Evolutionary conservation across 1,284 basidiomycete species (phyloP).

Genomic region (Trichosporon faecale): DNA sequence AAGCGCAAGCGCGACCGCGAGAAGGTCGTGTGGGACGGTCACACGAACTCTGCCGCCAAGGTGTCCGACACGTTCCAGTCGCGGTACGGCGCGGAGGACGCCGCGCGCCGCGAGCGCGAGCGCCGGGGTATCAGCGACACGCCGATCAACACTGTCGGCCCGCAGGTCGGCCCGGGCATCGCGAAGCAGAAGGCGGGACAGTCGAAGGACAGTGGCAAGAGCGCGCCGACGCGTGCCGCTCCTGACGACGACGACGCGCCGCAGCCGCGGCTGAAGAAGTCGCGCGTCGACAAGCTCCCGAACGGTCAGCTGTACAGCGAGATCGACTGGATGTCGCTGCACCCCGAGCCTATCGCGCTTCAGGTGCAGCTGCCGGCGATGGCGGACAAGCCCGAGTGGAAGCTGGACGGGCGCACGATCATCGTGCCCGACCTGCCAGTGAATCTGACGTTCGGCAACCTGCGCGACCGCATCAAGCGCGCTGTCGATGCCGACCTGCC

Average conservation of each 20-base stretch:
- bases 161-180: conserved; percentile 38
- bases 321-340: conserved; percentile 77
- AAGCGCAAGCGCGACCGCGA: conserved; percentile 76
- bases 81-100: conserved; percentile 87
- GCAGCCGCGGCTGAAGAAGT: conserved; percentile 17
- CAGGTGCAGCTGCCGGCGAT: conserved; percentile 74
- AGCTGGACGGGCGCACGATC: conserved; percentile 74
- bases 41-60: conserved; percentile 81
- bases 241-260: conserved; percentile 25
- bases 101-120: conserved; percentile 88
- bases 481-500: conserved; percentile 70
- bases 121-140: conserved; percentile 55
- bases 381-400: conserved; percentile 81
- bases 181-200: conserved; percentile 28
- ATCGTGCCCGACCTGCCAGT: conserved; percentile 75
- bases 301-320: conserved; percentile 37
- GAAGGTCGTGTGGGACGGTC: conserved; percentile 93
- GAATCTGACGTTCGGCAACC: conserved; percentile 73
- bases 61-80: conserved; percentile 86
- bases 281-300: conserved; percentile 26
- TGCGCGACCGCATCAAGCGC: conserved; percentile 79
- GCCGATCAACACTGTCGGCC: conserved; percentile 29
- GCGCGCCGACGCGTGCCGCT: conserved; percentile 16
- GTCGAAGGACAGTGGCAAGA: conserved; percentile 33
- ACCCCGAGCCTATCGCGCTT: conserved; percentile 82